A percentile compares a stretch with the other conserved stretches of the same genome.
phyloP scores from a whole-genome alignment of 345 rosid genomes.

The Salix dunnii region DNA sequence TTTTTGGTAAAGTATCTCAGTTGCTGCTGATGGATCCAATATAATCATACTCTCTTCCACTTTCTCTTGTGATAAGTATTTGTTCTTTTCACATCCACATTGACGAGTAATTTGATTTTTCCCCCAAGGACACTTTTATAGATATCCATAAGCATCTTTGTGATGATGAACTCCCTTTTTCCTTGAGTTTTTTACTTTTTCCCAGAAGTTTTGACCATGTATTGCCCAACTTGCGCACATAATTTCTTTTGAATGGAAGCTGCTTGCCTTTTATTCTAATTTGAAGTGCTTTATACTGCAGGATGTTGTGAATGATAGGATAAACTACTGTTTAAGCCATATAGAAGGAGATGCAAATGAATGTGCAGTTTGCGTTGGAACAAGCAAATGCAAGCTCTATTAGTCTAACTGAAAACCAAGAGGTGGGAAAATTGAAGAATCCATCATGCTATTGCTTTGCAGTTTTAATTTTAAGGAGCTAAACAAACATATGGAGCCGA shows the following conservation, averaged over 20 bases:
- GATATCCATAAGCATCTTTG: neutral
- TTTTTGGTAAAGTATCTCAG: neutral
- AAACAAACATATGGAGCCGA: neutral
- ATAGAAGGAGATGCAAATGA: slow-evolving; percentile 72
- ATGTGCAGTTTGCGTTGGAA: slow-evolving; percentile 74
- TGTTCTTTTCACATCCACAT: neutral
- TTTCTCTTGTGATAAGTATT: neutral
- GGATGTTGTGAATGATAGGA: slow-evolving; percentile 83
- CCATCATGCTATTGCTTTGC: too few relatives aligned
- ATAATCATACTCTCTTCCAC: neutral
- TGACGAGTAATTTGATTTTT: neutral
- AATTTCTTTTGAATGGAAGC: neutral
- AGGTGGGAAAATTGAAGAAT: neutral
- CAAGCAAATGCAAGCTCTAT: slow-evolving; percentile 78
- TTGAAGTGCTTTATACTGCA: slow-evolving; percentile 19
- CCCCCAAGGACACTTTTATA: neutral
- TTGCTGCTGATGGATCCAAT: neutral
- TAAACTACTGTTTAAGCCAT: slow-evolving; percentile 69
- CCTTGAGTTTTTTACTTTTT: neutral
- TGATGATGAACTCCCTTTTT: neutral
- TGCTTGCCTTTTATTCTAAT: neutral
- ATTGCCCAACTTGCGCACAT: neutral
- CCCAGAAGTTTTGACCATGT: neutral
- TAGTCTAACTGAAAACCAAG: neutral
- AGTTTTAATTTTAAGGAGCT: neutral